Base-by-base conservation (phyloP, 192 early-diverging fungal genomes). In the Helicostylum pulchrum region DNA sequence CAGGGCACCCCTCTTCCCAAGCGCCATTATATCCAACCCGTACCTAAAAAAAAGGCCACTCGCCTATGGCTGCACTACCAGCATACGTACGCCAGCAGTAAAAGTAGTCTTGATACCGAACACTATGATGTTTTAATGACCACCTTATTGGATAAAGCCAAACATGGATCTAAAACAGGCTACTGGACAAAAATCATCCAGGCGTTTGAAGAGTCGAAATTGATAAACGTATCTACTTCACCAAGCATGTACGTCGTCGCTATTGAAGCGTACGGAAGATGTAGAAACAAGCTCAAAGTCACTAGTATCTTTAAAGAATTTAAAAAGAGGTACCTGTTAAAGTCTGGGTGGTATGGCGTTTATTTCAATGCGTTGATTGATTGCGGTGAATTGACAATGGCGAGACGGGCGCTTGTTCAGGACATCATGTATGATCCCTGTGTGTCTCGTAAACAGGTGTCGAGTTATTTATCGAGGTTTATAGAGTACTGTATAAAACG, bases 121-220 rank as follows among this genome's bases (percentile, higher is more conserved):
- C 31, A 53, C 11, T 64, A 53, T 20, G 62, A 64, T 15, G 9
- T 36, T 9, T 26, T 64, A 34, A 23, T 64, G 11, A n/a, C 31
- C 11, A 4, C n/a, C 14, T 30, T 64, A 17, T 20, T 20, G 15
- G 7, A 36, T 17, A 42, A 39, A 6, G 10, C 39, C 10, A 30
- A 36, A n/a, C 8, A 43, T n/a, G 3, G 15, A 4, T 10, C 32
- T 14, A 2, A 31, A 6, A 42, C 51, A 23, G 10, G 23, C 1
- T 42, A 11, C 14, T 64, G 62, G 62, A 21, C 7, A 42, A 15
- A 50, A 19, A 43, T 64, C 14, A 26, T 17, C 31, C 51, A 30
- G 23, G 50, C 26, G 10, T 64, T 39, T 64, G 62, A 64, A 43
- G 62, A 64, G 15, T 19, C 62, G 11, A 36, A 53, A 17, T 7